Conservation (phyloP, 306 rosid species). For the Luffa aegyptiaca region DNA sequence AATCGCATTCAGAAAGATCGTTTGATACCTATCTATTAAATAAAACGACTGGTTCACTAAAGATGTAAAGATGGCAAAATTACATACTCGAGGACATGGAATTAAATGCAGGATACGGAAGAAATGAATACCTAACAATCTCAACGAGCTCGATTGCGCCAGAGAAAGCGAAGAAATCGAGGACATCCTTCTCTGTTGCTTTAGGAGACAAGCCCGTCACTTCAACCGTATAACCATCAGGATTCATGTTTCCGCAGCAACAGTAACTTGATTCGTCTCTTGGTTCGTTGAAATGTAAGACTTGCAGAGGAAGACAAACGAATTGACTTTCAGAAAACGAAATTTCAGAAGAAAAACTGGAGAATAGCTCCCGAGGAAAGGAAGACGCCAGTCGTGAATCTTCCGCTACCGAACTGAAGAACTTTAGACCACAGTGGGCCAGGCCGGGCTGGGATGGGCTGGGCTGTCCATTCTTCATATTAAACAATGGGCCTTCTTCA, state of each 20-base stretch:
- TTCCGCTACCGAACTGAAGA: neutral
- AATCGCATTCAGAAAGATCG: neutral
- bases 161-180: conserved; percentile 70
- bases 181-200: conserved; percentile 62
- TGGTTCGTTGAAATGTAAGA: neutral
- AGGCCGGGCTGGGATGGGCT: neutral
- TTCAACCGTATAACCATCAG: conserved; percentile 55
- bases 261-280: neutral
- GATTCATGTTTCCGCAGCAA: conserved; percentile 24
- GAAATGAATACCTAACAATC: conserved; percentile 40
- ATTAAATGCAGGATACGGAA: neutral
- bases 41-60: neutral
- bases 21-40: neutral
- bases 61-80: neutral
- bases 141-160: conserved; percentile 62
- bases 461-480: neutral
- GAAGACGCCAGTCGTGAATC: neutral
- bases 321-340: neutral
- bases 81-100: neutral
- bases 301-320: neutral
- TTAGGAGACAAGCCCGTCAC: conserved; percentile 73
- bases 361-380: neutral
- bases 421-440: neutral
- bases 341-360: neutral
- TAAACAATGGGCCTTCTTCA: neutral